phyloP scores from a whole-genome alignment of 306 rosid genomes.

The Astragalus glycyphyllos region DNA sequence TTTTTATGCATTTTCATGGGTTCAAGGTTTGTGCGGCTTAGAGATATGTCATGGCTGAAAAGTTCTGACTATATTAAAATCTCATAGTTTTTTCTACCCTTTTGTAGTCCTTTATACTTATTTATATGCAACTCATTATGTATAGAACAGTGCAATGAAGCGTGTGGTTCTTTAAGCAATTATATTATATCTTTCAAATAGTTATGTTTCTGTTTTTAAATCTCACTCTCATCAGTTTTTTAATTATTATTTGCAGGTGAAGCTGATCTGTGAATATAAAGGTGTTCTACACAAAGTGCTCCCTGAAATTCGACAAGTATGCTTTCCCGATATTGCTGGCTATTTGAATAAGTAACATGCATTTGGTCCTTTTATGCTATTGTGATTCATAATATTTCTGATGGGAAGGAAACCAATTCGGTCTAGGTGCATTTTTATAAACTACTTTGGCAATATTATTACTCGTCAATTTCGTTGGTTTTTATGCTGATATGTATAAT shows the following conservation, averaged over 20 bases:
- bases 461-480: slow-evolving; percentile 21
- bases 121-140: slow-evolving; percentile 18
- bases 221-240: slow-evolving; percentile 29
- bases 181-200: background rate
- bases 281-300: slow-evolving; percentile 83
- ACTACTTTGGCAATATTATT: slow-evolving; percentile 14
- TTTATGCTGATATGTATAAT: slow-evolving; percentile 8
- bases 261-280: slow-evolving; percentile 69
- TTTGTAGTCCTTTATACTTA: slow-evolving; percentile 11
- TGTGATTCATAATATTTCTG: slow-evolving; percentile 18
- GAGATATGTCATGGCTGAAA: slow-evolving; percentile 20
- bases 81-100: background rate
- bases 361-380: slow-evolving; percentile 24
- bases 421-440: background rate
- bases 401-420: slow-evolving; percentile 14
- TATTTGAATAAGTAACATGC: slow-evolving; percentile 32
- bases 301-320: slow-evolving; percentile 78
- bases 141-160: slow-evolving; percentile 3
- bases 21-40: slow-evolving; percentile 32
- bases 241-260: slow-evolving; percentile 59
- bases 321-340: slow-evolving; percentile 35
- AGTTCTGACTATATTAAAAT: slow-evolving; percentile 34
- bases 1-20: slow-evolving; percentile 30
- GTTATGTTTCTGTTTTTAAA: background rate
- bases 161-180: slow-evolving; percentile 14